Percentiles rank a stretch among this genome's conserved stretches.
Evolutionary conservation across 2,329 filamentous ascomycete species (phyloP).

Genomic region (Venturia asperata): DNA sequence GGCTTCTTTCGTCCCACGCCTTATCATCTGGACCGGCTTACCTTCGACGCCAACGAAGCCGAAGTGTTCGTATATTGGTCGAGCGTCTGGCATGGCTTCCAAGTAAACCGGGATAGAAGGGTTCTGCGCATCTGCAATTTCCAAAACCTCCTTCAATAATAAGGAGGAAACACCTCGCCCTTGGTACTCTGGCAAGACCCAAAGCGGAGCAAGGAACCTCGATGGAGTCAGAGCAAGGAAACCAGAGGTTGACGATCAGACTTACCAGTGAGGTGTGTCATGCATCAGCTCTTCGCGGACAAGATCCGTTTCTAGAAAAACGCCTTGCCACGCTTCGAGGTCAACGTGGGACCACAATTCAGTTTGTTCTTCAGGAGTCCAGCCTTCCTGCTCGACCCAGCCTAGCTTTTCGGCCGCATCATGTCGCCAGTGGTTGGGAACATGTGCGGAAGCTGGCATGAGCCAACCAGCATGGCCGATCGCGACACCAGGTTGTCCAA

Average conservation of each 20-base stretch:
- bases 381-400: conserved; percentile 6
- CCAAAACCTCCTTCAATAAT: conserved; percentile 13
- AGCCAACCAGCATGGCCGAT: conserved; percentile 18
- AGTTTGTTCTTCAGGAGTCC: conserved; percentile 1
- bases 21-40: conserved; percentile 12
- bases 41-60: conserved; percentile 11
- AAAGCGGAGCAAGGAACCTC: conserved; percentile 15
- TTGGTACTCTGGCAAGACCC: conserved; percentile 16
- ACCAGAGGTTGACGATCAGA: background rate
- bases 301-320: background rate
- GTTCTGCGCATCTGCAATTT: conserved; percentile 6
- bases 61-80: conserved; percentile 13
- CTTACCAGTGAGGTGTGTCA: conserved; percentile 12
- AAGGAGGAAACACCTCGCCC: conserved; percentile 5
- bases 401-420: conserved; percentile 15
- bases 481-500: background rate
- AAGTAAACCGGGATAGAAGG: conserved; percentile 8
- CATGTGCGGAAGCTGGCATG: background rate
- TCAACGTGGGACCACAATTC: conserved; percentile 12
- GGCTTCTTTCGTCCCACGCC: background rate
- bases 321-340: conserved; percentile 11
- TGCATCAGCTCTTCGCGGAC: conserved; percentile 12
- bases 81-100: conserved; percentile 5
- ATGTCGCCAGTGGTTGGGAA: conserved; percentile 7
- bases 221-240: background rate